A percentile compares a stretch with the other conserved stretches of the same genome.
Conservation (phyloP, 345 rosid species). For the Eucalyptus marginata region DNA sequence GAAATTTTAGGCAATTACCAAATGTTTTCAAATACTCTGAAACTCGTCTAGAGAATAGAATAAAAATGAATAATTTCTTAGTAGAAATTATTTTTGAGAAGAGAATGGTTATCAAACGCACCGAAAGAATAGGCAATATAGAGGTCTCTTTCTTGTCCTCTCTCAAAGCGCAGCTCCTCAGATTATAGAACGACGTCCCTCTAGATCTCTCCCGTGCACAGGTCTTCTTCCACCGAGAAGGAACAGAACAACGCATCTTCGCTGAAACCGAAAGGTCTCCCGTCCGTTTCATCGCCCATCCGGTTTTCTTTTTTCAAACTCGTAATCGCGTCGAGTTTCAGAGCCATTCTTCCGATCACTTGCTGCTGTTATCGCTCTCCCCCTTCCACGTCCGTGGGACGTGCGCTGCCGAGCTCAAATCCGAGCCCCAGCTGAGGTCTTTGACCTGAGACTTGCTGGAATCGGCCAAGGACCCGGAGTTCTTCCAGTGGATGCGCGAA, state of each 20-base stretch:
- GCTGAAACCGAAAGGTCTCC: neutral
- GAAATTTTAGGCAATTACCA: too few species aligned
- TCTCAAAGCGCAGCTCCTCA: too few species aligned
- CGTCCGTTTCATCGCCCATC: neutral
- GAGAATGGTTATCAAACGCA: too few species aligned
- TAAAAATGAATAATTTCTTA: too few species aligned
- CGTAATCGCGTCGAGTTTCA: neutral
- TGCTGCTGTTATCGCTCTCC: neutral
- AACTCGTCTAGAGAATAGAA: too few species aligned
- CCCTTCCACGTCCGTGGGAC: neutral
- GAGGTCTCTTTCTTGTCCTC: too few species aligned
- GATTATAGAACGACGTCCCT: too few species aligned
- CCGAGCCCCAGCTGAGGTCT: neutral
- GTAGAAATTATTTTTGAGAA: too few species aligned
- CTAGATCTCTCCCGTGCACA: too few species aligned
- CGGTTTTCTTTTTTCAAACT: neutral
- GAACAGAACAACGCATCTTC: neutral
- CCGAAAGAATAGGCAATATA: too few species aligned
- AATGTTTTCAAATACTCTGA: too few species aligned
- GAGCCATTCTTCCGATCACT: neutral
- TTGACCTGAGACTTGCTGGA: constrained; percentile 19
- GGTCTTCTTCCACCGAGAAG: neutral
- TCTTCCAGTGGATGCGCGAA: constrained; percentile 49
- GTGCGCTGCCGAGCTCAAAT: neutral
- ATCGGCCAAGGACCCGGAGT: constrained; percentile 39